Evolutionary conservation across 768 basidiomycete species (phyloP).

Genomic region (Boletus barrowsii): DNA sequence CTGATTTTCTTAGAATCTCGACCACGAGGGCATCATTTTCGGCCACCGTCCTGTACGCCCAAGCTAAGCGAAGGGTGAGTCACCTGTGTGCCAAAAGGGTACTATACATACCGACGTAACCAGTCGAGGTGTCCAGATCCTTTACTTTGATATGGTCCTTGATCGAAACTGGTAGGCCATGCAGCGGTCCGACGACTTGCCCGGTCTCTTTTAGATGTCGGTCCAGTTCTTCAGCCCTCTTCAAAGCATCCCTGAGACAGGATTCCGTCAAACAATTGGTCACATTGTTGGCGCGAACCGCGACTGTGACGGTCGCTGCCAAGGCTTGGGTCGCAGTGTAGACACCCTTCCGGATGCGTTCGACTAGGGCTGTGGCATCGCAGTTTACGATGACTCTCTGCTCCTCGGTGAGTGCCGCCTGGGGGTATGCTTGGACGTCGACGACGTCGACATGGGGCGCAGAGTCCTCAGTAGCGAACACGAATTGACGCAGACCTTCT

Average conservation of each 20-base stretch:
- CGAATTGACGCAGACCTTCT: conserved; percentile 12
- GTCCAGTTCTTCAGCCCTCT: conserved; percentile 50
- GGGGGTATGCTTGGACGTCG: conserved; percentile 28
- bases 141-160: conserved; percentile 49
- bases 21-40: conserved; percentile 43
- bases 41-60: conserved; percentile 38
- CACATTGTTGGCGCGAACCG: conserved; percentile 29
- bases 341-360: conserved; percentile 18
- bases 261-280: conserved; percentile 59
- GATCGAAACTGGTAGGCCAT: conserved; percentile 43
- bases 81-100: background rate
- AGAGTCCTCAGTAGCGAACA: background rate
- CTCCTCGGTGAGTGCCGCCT: conserved; percentile 22
- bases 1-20: conserved; percentile 42
- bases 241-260: conserved; percentile 50
- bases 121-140: conserved; percentile 39
- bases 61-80: conserved; percentile 29
- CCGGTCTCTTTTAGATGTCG: conserved; percentile 44
- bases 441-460: background rate
- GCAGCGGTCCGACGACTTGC: conserved; percentile 43
- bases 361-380: conserved; percentile 29
- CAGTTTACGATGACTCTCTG: conserved; percentile 29
- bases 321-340: conserved; percentile 27
- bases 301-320: conserved; percentile 26
- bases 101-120: conserved; percentile 23